Base-by-base conservation (phyloP, 139 green algal genomes). In the Diplosphaera chodatii region DNA sequence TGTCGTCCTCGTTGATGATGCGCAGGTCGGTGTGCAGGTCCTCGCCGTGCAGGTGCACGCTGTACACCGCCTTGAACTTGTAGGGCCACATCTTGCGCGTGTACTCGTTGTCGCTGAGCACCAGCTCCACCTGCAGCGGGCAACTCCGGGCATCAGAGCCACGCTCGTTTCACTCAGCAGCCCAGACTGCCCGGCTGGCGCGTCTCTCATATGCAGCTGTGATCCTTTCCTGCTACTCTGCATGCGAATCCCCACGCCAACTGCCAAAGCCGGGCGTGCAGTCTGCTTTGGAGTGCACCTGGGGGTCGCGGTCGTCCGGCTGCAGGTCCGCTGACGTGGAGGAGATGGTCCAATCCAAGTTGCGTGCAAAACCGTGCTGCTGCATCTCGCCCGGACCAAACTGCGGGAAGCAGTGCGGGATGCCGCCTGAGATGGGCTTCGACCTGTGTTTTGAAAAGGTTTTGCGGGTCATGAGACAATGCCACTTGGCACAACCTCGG, bases 311-410 rank as follows among this genome's bases (percentile, higher is more conserved):
- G 33, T 97, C 89, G 73, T 99, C 94, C 18, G 93, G 91, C 80
- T 97, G 91, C 62, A 84, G 80, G 81, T 98, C 93, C 40, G 91
- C 92, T 13, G 82, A 91, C 28, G 92, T 92, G 63, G 79, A 86
- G 21, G 76, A 80, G 41, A 96, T 76, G 48, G 75, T 64, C 94
- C 94, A 99, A 67, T 96, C 87, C 29, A 92, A 63, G 84, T 98
- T 97, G 74, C 95, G 89, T 0, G 94, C 95, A 86, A 99, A 99
- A 30, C 95, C 95, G 80, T 99, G 95, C 83, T 97, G 92, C 78
- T 95, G 89, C 80, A 98, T 94, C 16, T 76, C 72, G 31, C 92
- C 90, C 2, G 94, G 94, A 23, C 69, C 69, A 41, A 80, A 76
- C 79, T 93, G 85, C 18, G 95, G 95, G 80, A 99, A 99, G 90